These are phyloP conservation scores for Phytophthora syringae DNA, from an alignment of 352 stramenopile genomes.

Conservation along the genomic window DNA sequence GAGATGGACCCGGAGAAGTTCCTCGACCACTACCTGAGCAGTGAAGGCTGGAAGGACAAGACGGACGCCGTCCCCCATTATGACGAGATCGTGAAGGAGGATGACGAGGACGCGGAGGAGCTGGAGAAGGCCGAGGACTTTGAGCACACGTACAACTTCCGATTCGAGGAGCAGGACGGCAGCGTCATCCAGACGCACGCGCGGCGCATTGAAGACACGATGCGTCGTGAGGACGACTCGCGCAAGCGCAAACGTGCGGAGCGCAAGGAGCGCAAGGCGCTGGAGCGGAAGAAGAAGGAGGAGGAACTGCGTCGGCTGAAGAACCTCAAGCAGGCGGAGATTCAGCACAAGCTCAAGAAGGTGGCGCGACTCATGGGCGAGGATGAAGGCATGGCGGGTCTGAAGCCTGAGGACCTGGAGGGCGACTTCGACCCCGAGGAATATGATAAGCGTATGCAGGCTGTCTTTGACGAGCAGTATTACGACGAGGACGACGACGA, in stretches of 20 bases:
- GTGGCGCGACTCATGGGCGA: constrained; percentile 88
- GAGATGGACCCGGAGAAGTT: constrained; percentile 81
- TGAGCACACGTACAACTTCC: constrained; percentile 99
- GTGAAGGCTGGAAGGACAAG: constrained; percentile 88
- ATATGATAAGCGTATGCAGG: constrained; percentile 96
- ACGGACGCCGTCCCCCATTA: constrained; percentile 66
- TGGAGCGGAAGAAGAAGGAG: constrained; percentile 97
- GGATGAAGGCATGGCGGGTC: constrained; percentile 44
- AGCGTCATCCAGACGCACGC: constrained; percentile 87
- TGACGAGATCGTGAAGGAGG: constrained; percentile 88
- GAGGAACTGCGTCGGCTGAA: constrained; percentile 97
- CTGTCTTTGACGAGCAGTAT: constrained; percentile 98
- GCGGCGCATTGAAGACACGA: constrained; percentile 83
- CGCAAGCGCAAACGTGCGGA: constrained; percentile 95
- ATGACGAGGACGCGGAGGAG: constrained; percentile 91
- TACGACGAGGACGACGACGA: constrained; percentile 90
- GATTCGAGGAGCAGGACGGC: constrained; percentile 97
- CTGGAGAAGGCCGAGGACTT: constrained; percentile 97
- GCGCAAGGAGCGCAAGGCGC: constrained; percentile 94
- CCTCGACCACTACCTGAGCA: constrained; percentile 80
- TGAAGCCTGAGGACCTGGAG: constrained; percentile 86
- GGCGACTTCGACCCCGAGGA: constrained; percentile 97
- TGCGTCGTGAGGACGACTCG: constrained; percentile 97
- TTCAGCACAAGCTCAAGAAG: constrained; percentile 94
- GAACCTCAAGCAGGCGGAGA: constrained; percentile 98